phyloP scores from a whole-genome alignment of 225 moss, liverwort and hornwort genomes.

The Neckera pumila region DNA sequence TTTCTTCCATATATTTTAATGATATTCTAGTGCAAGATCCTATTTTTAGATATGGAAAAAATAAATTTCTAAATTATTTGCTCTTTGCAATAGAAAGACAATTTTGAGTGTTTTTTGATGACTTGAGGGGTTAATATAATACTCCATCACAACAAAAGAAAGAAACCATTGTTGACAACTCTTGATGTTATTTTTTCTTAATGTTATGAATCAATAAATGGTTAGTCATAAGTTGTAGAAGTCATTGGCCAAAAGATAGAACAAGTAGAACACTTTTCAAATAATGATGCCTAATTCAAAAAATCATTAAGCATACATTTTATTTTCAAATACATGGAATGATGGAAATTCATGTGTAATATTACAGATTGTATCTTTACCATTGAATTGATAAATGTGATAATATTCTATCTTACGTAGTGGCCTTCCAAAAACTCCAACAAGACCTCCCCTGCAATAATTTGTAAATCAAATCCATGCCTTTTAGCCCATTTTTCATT shows the following conservation, averaged over 20 bases:
- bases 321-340: not conserved
- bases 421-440: constrained; percentile 24
- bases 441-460: constrained; percentile 16
- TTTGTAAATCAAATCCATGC: not conserved
- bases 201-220: not conserved
- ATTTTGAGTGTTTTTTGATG: not conserved
- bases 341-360: too few species aligned
- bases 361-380: not conserved
- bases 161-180: not conserved
- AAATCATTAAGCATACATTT: not conserved
- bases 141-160: not conserved
- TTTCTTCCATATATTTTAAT: not conserved
- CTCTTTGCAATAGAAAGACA: not conserved
- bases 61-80: not conserved
- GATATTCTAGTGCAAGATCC: not conserved
- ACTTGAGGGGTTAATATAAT: not conserved
- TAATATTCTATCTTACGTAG: constrained; percentile 1
- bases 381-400: not conserved
- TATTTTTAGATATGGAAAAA: not conserved
- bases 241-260: not conserved
- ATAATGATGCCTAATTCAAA: not conserved
- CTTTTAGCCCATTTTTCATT: constrained; percentile 20
- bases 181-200: not conserved
- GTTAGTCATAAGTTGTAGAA: not conserved
- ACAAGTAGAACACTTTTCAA: not conserved